A percentile compares a stretch with the other conserved stretches of the same genome.
Evolutionary conservation across 306 rosid genomes (phyloP).

Genomic region (Rubus parviflorus): DNA sequence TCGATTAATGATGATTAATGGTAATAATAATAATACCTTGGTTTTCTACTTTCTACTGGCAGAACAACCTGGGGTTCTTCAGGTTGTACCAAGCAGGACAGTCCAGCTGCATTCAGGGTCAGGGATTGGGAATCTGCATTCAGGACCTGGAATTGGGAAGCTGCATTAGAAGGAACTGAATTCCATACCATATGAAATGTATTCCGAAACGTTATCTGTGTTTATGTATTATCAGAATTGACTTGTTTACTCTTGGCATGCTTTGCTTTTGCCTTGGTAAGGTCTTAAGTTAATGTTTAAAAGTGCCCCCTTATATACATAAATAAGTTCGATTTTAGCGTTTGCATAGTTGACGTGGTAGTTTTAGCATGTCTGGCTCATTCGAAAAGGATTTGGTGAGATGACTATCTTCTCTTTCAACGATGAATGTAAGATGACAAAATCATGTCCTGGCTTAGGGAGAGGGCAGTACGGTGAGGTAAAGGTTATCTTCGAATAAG

Average conservation of each 20-base stretch:
- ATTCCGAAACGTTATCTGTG: not conserved
- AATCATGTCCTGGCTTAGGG: not conserved
- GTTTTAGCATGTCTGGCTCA: not conserved
- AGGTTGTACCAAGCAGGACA: slow-evolving; percentile 75
- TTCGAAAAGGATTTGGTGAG: not conserved
- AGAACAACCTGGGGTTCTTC: slow-evolving; percentile 96
- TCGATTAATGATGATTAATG: not conserved
- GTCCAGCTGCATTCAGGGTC: slow-evolving; percentile 64
- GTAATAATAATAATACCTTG: not conserved
- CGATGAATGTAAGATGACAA: not conserved
- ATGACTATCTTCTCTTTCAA: not conserved
- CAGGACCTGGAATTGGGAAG: slow-evolving; percentile 33
- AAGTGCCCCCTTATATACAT: not conserved
- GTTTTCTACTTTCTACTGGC: slow-evolving; percentile 21
- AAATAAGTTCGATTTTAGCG: not conserved
- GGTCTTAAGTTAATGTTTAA: not conserved
- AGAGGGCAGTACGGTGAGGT: not conserved
- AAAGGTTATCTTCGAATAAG: not conserved
- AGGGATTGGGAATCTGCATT: too few species aligned
- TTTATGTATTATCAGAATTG: not conserved
- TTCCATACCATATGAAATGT: not conserved
- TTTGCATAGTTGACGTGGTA: not conserved
- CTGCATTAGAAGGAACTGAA: not conserved
- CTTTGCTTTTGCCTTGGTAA: not conserved
- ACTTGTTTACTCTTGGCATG: not conserved